A percentile compares a stretch with the other conserved stretches of the same genome.
phyloP scores from a whole-genome alignment of 208 protist species.

The Crithidia acanthocephali region DNA sequence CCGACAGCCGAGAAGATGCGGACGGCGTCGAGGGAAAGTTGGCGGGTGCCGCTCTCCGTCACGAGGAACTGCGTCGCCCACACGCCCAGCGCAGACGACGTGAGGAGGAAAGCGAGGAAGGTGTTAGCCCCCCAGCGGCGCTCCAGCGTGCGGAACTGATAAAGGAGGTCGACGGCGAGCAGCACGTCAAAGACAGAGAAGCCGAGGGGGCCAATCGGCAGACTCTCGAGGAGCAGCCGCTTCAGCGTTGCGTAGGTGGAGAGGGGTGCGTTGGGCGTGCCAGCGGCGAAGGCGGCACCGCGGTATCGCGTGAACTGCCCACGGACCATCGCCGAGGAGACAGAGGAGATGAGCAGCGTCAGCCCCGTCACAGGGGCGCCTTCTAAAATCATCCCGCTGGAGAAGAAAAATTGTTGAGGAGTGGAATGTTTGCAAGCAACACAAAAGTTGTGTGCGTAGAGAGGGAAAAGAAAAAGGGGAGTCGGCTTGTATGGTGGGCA shows the following conservation, averaged over 20 bases:
- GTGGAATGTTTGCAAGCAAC: too few relatives aligned
- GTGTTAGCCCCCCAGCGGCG: constrained; percentile 66
- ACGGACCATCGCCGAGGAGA: constrained; percentile 36
- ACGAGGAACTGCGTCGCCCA: constrained; percentile 46
- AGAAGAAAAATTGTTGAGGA: too few relatives aligned
- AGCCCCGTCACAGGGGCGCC: constrained; percentile 66
- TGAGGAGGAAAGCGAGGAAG: constrained; percentile 61
- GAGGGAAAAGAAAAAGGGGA: too few relatives aligned
- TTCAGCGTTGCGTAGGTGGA: constrained; percentile 21
- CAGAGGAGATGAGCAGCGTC: constrained; percentile 44
- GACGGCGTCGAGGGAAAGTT: constrained; percentile 48
- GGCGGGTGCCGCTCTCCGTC: constrained; percentile 37
- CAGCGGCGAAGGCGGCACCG: constrained; percentile 17
- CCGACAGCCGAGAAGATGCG: constrained; percentile 59
- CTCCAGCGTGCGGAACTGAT: constrained; percentile 66
- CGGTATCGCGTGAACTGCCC: constrained; percentile 41
- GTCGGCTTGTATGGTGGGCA: too few relatives aligned
- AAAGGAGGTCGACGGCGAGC: constrained; percentile 38
- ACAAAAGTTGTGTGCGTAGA: too few relatives aligned
- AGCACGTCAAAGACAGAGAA: constrained; percentile 45
- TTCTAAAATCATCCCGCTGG: constrained; percentile 55
- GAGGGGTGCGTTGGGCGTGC: neutral
- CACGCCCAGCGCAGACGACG: constrained; percentile 41
- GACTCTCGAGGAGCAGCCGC: constrained; percentile 38
- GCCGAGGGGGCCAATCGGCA: constrained; percentile 62